Conservation (phyloP, 768 basidiomycete genomes). For the Collybiopsis confluens region DNA sequence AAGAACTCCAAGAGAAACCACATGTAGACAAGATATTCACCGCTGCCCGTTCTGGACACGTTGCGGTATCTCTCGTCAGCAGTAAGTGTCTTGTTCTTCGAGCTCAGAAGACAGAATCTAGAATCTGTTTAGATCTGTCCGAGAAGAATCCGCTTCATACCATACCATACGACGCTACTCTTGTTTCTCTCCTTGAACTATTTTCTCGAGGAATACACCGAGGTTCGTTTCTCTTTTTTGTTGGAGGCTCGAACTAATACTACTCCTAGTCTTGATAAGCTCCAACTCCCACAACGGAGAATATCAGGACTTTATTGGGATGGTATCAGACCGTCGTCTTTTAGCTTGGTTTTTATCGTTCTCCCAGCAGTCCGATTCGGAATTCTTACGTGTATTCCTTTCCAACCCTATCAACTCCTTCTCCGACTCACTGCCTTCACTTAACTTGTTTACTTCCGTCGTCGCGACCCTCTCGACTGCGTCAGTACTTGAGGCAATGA, state of each 20-base stretch:
- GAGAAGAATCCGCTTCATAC: conserved; percentile 78
- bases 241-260: neutral
- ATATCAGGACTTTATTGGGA: conserved; percentile 48
- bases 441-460: conserved; percentile 59
- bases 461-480: conserved; percentile 58
- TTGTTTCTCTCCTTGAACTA: conserved; percentile 57
- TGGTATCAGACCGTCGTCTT: conserved; percentile 73
- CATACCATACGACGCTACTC: conserved; percentile 57
- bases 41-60: conserved; percentile 70
- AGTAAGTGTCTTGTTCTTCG: conserved; percentile 41
- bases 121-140: conserved; percentile 57
- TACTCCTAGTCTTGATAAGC: conserved; percentile 48
- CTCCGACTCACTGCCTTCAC: conserved; percentile 49
- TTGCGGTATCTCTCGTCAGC: conserved; percentile 73
- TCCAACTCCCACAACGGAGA: conserved; percentile 33
- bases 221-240: conserved; percentile 32
- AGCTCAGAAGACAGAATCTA: neutral
- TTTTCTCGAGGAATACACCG: conserved; percentile 74
- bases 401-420: conserved; percentile 53
- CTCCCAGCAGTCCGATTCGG: conserved; percentile 40
- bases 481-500: conserved; percentile 77
- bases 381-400: conserved; percentile 42
- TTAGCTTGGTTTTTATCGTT: conserved; percentile 64
- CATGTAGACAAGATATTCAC: conserved; percentile 66
- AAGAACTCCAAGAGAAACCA: conserved; percentile 55